These are phyloP conservation scores for Xylariomycetidae sp. DNA, from an alignment of 2,329 filamentous ascomycete species.

Conservation along the genomic window DNA sequence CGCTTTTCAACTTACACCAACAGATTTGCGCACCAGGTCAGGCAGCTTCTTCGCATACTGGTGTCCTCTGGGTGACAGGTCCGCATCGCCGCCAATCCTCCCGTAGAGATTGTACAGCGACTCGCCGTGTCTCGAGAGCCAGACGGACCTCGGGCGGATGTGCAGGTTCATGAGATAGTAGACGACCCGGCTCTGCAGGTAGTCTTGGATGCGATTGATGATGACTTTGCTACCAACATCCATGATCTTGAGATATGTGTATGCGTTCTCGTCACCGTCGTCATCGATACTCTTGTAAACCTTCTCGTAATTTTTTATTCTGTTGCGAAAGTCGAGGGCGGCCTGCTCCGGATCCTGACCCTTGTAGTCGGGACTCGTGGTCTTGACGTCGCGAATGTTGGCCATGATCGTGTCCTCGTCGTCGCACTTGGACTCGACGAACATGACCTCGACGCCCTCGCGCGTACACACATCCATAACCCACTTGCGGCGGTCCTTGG, in stretches of 20 bases:
- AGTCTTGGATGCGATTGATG: slow-evolving; percentile 96
- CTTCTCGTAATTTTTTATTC: slow-evolving; percentile 96
- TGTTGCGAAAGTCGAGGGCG: slow-evolving; percentile 85
- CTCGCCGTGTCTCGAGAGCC: slow-evolving; percentile 94
- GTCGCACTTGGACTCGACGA: slow-evolving; percentile 96
- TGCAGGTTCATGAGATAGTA: slow-evolving; percentile 99
- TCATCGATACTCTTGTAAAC: slow-evolving; percentile 92
- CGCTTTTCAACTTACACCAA: slow-evolving; percentile 63
- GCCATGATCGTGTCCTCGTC: slow-evolving; percentile 95
- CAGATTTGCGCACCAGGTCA: slow-evolving; percentile 76
- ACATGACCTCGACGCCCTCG: slow-evolving; percentile 82
- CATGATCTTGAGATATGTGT: slow-evolving; percentile 97
- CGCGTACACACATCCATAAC: slow-evolving; percentile 74
- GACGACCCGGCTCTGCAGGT: slow-evolving; percentile 90
- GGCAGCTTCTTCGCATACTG: slow-evolving; percentile 83
- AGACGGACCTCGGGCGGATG: slow-evolving; percentile 93
- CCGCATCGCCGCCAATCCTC: slow-evolving; percentile 87
- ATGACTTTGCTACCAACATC: slow-evolving; percentile 94
- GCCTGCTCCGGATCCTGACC: slow-evolving; percentile 92
- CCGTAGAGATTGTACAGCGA: slow-evolving; percentile 88
- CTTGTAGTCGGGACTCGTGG: slow-evolving; percentile 88
- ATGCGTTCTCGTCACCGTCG: slow-evolving; percentile 69
- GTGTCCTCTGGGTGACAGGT: slow-evolving; percentile 80
- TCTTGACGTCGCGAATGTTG: slow-evolving; percentile 97
- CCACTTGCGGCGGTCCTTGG: slow-evolving; percentile 84